These are phyloP conservation scores for Cladosporium oxysporum DNA, from an alignment of 2,329 filamentous ascomycete genomes.

Conservation along the genomic window DNA sequence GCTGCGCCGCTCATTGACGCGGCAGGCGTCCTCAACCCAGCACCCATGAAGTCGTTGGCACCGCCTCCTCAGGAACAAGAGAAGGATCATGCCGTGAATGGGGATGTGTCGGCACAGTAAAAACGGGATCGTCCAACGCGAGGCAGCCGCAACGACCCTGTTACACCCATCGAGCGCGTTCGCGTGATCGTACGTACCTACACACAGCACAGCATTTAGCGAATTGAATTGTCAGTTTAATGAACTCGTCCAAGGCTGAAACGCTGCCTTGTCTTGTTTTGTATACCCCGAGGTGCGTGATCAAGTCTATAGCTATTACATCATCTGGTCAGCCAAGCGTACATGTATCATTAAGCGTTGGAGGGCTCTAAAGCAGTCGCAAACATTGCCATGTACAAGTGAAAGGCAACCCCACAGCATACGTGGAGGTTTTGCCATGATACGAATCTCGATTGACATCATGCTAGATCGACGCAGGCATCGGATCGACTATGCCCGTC, in stretches of 20 bases:
- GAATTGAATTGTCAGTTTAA: background rate
- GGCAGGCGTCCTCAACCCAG: constrained; percentile 69
- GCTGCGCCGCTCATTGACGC: constrained; percentile 77
- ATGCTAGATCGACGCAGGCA: background rate
- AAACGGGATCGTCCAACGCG: background rate
- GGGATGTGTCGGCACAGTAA: constrained; percentile 2
- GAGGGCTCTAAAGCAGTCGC: background rate
- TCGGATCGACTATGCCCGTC: background rate
- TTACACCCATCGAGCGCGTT: background rate
- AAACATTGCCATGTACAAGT: background rate
- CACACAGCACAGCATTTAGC: background rate
- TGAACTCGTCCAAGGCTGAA: background rate
- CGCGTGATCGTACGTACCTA: background rate
- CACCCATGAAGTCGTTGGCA: constrained; percentile 47
- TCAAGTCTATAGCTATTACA: background rate
- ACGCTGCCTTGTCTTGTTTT: background rate
- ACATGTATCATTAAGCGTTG: background rate
- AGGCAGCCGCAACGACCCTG: background rate
- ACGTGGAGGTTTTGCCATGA: background rate
- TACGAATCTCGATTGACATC: background rate
- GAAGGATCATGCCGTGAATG: constrained; percentile 15
- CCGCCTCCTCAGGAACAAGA: constrained; percentile 30
- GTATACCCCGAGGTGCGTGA: background rate
- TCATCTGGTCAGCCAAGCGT: background rate
- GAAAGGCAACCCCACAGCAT: background rate